A percentile compares a stretch with the other conserved stretches of the same genome.
Conservation (phyloP, 805 yeast species). For the Cyberlindnera bimundalis region DNA sequence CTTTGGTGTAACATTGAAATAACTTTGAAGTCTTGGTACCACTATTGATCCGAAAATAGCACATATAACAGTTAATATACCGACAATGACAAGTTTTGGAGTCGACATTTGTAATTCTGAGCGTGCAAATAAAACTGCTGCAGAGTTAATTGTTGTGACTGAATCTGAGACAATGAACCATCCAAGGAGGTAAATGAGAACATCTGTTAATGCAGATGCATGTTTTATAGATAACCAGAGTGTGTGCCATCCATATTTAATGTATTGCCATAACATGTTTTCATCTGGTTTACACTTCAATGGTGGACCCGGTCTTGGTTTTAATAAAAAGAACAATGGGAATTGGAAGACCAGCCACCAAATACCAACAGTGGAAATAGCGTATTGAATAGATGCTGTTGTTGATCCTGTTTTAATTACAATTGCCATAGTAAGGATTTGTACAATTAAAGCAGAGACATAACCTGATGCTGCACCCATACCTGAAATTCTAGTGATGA, state of each 20-base stretch:
- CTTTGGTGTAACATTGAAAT: conserved; percentile 42
- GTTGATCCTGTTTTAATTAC: conserved; percentile 39
- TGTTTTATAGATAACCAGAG: conserved; percentile 52
- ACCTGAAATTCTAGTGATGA: conserved; percentile 57
- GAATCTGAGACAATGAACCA: conserved; percentile 81
- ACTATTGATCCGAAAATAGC: conserved; percentile 66
- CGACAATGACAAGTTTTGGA: conserved; percentile 58
- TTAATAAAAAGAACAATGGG: conserved; percentile 51
- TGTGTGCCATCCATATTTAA: conserved; percentile 61
- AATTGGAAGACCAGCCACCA: conserved; percentile 78
- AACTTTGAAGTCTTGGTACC: conserved; percentile 44
- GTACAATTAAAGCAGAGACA: conserved; percentile 64
- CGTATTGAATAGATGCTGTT: conserved; percentile 48
- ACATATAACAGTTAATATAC: conserved; percentile 60
- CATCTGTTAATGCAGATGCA: conserved; percentile 59
- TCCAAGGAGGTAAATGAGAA: conserved; percentile 59
- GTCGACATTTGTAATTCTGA: conserved; percentile 69
- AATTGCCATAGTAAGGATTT: conserved; percentile 51
- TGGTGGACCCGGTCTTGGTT: conserved; percentile 41
- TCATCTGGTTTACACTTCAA: conserved; percentile 24
- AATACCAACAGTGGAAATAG: conserved; percentile 59
- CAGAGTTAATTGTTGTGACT: conserved; percentile 72
- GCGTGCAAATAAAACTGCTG: conserved; percentile 74
- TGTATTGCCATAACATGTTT: conserved; percentile 30
- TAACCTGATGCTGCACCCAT: conserved; percentile 71